phyloP scores from a whole-genome alignment of 1,284 basidiomycete genomes.

The Leccinum solheimii region DNA sequence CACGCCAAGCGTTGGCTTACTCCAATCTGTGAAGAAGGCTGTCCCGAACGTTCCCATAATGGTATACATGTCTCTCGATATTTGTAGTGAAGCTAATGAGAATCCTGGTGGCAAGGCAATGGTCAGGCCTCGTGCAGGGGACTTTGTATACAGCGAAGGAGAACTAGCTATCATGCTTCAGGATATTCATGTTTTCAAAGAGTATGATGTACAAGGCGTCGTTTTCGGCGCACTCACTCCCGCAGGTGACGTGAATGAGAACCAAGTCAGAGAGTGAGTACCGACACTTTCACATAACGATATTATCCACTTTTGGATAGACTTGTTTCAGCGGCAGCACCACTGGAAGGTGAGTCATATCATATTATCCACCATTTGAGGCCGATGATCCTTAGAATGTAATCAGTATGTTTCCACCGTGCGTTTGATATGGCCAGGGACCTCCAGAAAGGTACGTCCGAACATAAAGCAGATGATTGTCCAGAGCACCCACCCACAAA shows the following conservation, averaged over 20 bases:
- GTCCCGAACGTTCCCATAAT: slow-evolving; percentile 60
- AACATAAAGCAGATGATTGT: background rate
- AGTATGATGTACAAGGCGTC: slow-evolving; percentile 58
- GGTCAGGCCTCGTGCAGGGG: slow-evolving; percentile 75
- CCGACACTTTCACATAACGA: background rate
- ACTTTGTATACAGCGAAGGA: slow-evolving; percentile 67
- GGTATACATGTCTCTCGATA: slow-evolving; percentile 48
- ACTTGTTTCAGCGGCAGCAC: slow-evolving; percentile 57
- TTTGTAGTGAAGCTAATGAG: background rate
- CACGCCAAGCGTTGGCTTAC: slow-evolving; percentile 73
- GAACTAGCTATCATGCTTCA: slow-evolving; percentile 73
- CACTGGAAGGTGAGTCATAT: slow-evolving; percentile 55
- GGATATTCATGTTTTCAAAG: slow-evolving; percentile 65
- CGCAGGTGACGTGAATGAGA: slow-evolving; percentile 62
- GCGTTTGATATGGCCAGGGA: slow-evolving; percentile 77
- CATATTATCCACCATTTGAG: background rate
- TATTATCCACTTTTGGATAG: slow-evolving; percentile 35
- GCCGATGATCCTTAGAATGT: slow-evolving; percentile 1
- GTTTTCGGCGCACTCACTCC: slow-evolving; percentile 67
- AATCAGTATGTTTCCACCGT: slow-evolving; percentile 76
- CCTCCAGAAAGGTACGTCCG: slow-evolving; percentile 47
- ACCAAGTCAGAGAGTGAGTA: slow-evolving; percentile 50
- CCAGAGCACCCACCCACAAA: slow-evolving; percentile 2
- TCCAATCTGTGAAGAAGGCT: slow-evolving; percentile 52
- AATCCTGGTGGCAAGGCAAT: slow-evolving; percentile 54